Conservation (phyloP, 805 yeast species). For the Ascoidea tarda region DNA sequence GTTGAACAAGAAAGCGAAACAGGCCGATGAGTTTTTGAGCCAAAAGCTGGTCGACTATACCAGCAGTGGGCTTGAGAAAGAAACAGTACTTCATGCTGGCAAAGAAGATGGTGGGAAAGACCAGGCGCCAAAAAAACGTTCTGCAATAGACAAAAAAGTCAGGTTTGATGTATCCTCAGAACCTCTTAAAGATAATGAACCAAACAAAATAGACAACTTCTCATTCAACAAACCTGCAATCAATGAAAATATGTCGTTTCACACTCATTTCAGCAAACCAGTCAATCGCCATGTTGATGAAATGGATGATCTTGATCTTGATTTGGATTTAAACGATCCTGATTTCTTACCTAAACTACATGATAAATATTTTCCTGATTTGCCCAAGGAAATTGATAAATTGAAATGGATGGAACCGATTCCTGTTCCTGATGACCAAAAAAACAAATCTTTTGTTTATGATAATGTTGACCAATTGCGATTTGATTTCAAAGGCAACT, state of each 20-base stretch:
- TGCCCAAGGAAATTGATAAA: constrained; percentile 70
- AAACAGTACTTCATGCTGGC: constrained; percentile 25
- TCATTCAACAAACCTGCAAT: too few species aligned
- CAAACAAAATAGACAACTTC: constrained; percentile 16
- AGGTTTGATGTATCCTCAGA: too few species aligned
- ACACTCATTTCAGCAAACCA: neutral
- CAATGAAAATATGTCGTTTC: too few species aligned
- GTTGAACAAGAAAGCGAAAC: constrained; percentile 39
- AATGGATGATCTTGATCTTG: constrained; percentile 6
- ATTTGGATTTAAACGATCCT: constrained; percentile 58
- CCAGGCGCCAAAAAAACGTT: constrained; percentile 18
- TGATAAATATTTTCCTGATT: constrained; percentile 76
- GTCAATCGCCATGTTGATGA: constrained; percentile 11
- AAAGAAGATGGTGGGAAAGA: constrained; percentile 22
- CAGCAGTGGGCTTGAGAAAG: constrained; percentile 15
- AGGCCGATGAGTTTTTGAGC: constrained; percentile 17
- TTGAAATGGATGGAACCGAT: constrained; percentile 87
- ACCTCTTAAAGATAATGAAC: too few species aligned
- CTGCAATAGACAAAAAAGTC: too few species aligned
- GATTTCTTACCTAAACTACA: constrained; percentile 67
- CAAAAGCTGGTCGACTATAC: neutral
- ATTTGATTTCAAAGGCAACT: constrained; percentile 77
- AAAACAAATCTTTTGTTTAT: constrained; percentile 8
- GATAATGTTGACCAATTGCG: constrained; percentile 54
- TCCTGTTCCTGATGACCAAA: constrained; percentile 23